These are phyloP conservation scores for Citrus trifoliata DNA, from an alignment of 345 rosid species.

Conservation along the genomic window DNA sequence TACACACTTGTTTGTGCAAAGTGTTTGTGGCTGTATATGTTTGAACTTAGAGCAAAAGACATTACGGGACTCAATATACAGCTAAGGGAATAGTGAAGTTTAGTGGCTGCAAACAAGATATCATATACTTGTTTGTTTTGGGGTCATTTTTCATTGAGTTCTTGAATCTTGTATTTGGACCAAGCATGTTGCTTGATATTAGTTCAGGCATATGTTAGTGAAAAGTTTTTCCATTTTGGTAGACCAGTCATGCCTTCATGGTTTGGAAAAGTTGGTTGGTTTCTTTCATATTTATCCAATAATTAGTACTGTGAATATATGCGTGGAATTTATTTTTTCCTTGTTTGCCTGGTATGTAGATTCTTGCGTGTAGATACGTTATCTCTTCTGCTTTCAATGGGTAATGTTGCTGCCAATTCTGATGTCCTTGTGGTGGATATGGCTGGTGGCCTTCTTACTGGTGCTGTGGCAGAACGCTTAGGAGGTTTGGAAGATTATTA, in stretches of 20 bases:
- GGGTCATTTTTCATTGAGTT: neutral
- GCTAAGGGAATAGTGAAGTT: neutral
- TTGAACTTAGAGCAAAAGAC: neutral
- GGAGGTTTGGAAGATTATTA: slow-evolving; percentile 52
- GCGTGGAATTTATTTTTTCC: neutral
- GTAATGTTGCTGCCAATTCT: slow-evolving; percentile 70
- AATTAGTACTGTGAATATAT: neutral
- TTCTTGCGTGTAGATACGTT: slow-evolving; percentile 75
- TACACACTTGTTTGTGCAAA: no score
- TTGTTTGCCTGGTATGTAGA: slow-evolving; percentile 36
- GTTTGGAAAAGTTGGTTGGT: neutral
- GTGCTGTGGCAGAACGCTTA: slow-evolving; percentile 91
- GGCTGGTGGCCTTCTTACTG: slow-evolving; percentile 93
- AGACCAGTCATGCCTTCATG: neutral
- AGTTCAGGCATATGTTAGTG: neutral
- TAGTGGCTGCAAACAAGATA: neutral
- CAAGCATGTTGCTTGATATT: neutral
- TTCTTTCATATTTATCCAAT: neutral
- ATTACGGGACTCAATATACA: neutral
- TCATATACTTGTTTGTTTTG: neutral
- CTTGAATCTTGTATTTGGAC: no score
- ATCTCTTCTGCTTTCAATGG: slow-evolving; percentile 83
- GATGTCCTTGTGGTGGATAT: slow-evolving; percentile 84
- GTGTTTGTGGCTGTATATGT: neutral
- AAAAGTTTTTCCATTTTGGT: neutral